Conservation (phyloP, 495 filamentous ascomycete genomes). For the Neurospora sp. region DNA sequence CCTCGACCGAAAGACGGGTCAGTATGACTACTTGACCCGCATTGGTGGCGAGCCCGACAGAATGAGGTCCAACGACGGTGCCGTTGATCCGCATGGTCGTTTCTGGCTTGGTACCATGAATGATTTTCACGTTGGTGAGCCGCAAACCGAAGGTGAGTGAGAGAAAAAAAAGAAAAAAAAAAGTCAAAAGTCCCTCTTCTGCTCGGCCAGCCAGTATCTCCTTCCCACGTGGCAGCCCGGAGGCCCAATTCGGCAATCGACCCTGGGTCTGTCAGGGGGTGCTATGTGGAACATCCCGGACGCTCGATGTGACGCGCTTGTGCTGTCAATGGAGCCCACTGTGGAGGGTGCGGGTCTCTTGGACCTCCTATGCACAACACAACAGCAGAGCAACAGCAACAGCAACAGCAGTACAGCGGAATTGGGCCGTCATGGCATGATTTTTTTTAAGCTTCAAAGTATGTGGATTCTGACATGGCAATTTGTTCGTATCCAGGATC, state of each 20-base stretch:
- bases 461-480: background rate
- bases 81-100: constrained; percentile 66
- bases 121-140: constrained; percentile 47
- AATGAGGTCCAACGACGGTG: constrained; percentile 69
- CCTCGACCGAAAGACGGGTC: constrained; percentile 56
- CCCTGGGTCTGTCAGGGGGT: background rate
- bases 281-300: background rate
- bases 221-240: constrained; percentile 14
- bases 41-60: constrained; percentile 38
- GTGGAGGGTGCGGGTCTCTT: background rate
- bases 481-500: constrained; percentile 18
- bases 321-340: background rate
- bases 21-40: constrained; percentile 36
- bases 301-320: background rate
- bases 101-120: constrained; percentile 92
- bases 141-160: constrained; percentile 43
- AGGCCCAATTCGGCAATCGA: background rate
- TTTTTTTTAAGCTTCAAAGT: background rate
- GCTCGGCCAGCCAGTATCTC: constrained; percentile 1
- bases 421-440: background rate
- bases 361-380: background rate
- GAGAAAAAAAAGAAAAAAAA: constrained; percentile 13
- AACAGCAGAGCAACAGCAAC: background rate
- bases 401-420: background rate
- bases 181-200: background rate